Conservation (phyloP, 345 rosid species). For the Lepidium sativum region DNA sequence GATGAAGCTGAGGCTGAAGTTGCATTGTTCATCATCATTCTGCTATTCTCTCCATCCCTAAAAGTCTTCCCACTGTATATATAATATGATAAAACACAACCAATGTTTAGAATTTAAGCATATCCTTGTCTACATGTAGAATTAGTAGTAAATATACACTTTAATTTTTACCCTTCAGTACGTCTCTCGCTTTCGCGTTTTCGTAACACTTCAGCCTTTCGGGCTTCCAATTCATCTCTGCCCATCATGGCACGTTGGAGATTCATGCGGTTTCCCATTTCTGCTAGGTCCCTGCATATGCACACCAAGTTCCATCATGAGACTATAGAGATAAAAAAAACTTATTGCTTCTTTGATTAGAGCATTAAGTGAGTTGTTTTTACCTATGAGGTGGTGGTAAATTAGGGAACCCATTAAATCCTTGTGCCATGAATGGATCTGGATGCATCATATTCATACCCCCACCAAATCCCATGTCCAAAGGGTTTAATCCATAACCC, state of each 20-base stretch:
- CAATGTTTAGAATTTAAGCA: neutral
- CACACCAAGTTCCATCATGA: neutral
- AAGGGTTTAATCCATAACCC: conserved; percentile 25
- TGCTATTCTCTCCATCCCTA: conserved; percentile 63
- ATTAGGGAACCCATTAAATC: conserved; percentile 33
- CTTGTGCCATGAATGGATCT: conserved; percentile 29
- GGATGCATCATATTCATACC: conserved; percentile 35
- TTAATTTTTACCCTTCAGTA: conserved; percentile 47
- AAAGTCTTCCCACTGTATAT: conserved; percentile 53
- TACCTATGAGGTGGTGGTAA: conserved; percentile 32
- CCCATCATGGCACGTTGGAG: conserved; percentile 74
- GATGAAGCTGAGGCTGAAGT: conserved; percentile 27
- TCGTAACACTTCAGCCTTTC: conserved; percentile 81
- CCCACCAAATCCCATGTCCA: conserved; percentile 28
- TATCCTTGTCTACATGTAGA: neutral
- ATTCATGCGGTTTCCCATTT: conserved; percentile 79
- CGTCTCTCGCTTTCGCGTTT: conserved; percentile 76
- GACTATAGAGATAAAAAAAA: neutral
- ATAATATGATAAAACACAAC: neutral
- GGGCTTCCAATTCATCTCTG: conserved; percentile 84
- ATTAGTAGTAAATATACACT: neutral
- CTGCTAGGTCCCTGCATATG: conserved; percentile 63
- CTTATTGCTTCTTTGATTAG: neutral
- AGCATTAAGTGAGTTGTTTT: neutral
- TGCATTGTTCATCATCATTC: conserved; percentile 61